phyloP scores from a whole-genome alignment of 2,329 filamentous ascomycete species.

The Bipolaris cookei region DNA sequence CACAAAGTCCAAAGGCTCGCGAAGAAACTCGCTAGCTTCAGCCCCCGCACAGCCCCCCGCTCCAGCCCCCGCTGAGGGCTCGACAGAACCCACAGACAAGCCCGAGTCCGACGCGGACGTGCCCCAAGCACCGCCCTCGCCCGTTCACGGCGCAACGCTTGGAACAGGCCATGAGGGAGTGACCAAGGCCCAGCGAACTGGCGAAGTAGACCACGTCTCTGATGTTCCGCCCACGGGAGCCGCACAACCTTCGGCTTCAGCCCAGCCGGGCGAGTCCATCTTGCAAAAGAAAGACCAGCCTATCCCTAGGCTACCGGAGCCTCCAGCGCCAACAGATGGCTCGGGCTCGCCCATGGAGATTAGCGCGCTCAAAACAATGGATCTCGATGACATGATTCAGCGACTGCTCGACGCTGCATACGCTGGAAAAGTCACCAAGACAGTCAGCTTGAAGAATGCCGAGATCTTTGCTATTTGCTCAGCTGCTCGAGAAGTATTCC shows the following conservation, averaged over 20 bases:
- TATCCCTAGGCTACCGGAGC: constrained; percentile 66
- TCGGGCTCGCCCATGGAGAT: constrained; percentile 73
- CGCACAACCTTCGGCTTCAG: constrained; percentile 60
- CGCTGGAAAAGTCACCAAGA: constrained; percentile 95
- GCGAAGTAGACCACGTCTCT: constrained; percentile 93
- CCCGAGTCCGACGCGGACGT: constrained; percentile 40
- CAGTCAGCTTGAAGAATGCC: constrained; percentile 95
- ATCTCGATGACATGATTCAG: constrained; percentile 97
- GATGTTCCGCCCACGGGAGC: constrained; percentile 80
- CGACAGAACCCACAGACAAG: constrained; percentile 42
- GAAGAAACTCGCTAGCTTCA: constrained; percentile 46
- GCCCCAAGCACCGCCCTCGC: constrained; percentile 74
- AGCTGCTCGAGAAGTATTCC: constrained; percentile 83
- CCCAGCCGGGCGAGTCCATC: constrained; percentile 86
- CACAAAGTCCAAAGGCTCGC: constrained; percentile 64
- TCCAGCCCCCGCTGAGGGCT: constrained; percentile 1
- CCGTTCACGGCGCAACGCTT: constrained; percentile 77
- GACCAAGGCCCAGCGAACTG: constrained; percentile 78
- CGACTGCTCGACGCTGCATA: constrained; percentile 93
- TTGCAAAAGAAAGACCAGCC: constrained; percentile 79
- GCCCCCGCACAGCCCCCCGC: constrained; percentile 49
- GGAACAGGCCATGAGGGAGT: constrained; percentile 78
- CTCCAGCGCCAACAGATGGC: constrained; percentile 57
- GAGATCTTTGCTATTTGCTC: constrained; percentile 95
- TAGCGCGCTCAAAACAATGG: constrained; percentile 87